Evolutionary conservation across 371 early-diverging fungal species (phyloP).

Genomic region (Mucor plumbeus): DNA sequence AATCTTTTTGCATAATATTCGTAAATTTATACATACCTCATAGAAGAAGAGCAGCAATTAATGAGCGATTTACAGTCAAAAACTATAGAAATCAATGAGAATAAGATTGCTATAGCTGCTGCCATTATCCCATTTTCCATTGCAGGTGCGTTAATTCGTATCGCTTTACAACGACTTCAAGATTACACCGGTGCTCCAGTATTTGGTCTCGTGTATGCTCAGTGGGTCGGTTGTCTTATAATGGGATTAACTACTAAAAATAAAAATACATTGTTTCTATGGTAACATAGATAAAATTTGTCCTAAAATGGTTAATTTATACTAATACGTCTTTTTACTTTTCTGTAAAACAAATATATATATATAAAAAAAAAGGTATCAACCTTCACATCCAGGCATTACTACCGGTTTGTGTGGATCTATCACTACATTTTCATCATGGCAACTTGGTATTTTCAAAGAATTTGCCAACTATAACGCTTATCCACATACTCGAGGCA

Average conservation of each 20-base stretch:
- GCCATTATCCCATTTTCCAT: slow-evolving; percentile 68
- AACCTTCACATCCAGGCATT: slow-evolving; percentile 64
- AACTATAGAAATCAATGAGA: slow-evolving; percentile 33
- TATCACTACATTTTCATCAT: slow-evolving; percentile 86
- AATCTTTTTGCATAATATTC: background rate
- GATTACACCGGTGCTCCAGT: slow-evolving; percentile 66
- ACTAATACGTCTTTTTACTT: background rate
- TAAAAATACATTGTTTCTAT: slow-evolving; percentile 25
- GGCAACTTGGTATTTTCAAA: slow-evolving; percentile 68
- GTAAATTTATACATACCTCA: background rate
- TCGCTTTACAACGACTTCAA: slow-evolving; percentile 60
- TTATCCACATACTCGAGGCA: slow-evolving; percentile 31
- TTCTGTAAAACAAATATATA: background rate
- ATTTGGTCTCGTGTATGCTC: slow-evolving; percentile 68
- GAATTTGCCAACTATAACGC: slow-evolving; percentile 56
- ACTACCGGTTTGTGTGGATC: slow-evolving; percentile 86
- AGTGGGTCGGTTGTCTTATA: slow-evolving; percentile 75
- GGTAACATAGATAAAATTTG: slow-evolving; percentile 17
- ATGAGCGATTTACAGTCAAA: slow-evolving; percentile 7
- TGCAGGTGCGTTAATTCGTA: slow-evolving; percentile 67
- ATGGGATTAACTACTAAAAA: slow-evolving; percentile 58
- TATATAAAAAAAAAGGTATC: slow-evolving; percentile 36
- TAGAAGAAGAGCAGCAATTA: background rate
- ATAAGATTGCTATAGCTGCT: slow-evolving; percentile 38
- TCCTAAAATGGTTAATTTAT: slow-evolving; percentile 7